A percentile compares a stretch with the other conserved stretches of the same genome.
Conservation (phyloP, 495 filamentous ascomycete species). For the Echria macrotheca region DNA sequence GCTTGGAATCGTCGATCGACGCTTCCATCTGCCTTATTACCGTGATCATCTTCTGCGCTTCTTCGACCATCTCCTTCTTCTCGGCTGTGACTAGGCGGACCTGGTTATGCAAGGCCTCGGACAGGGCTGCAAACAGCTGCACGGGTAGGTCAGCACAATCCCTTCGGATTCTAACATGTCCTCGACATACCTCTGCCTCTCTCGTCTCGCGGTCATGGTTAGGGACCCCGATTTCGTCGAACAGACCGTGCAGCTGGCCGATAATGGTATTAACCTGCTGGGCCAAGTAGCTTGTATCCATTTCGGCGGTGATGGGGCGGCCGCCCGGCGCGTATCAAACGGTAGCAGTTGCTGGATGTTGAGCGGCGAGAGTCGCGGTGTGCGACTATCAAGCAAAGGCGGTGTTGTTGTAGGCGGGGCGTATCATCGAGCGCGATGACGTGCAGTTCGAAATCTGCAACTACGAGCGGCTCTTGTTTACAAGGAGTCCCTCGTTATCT, state of each 20-base stretch:
- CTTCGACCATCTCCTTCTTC: slow-evolving; percentile 79
- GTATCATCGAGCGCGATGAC: slow-evolving; percentile 27
- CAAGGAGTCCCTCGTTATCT: not conserved
- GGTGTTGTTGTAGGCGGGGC: slow-evolving; percentile 22
- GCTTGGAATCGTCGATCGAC: slow-evolving; percentile 72
- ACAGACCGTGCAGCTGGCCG: slow-evolving; percentile 82
- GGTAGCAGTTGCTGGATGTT: slow-evolving; percentile 5
- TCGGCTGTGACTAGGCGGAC: slow-evolving; percentile 73
- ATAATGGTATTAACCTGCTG: slow-evolving; percentile 93
- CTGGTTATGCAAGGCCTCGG: slow-evolving; percentile 80
- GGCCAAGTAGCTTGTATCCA: slow-evolving; percentile 88
- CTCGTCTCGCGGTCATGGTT: slow-evolving; percentile 82
- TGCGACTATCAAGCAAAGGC: slow-evolving; percentile 7
- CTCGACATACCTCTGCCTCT: slow-evolving; percentile 74
- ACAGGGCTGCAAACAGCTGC: slow-evolving; percentile 81
- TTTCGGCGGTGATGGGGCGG: slow-evolving; percentile 29
- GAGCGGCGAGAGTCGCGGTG: slow-evolving; percentile 7
- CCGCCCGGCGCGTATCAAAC: no score
- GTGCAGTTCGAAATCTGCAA: slow-evolving; percentile 26
- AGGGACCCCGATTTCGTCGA: slow-evolving; percentile 92
- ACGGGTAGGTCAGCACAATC: slow-evolving; percentile 19
- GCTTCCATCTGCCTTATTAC: slow-evolving; percentile 88
- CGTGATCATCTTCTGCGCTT: slow-evolving; percentile 79
- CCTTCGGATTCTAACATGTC: no score
- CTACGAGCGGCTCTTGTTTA: slow-evolving; percentile 15